A percentile compares a stretch with the other conserved stretches of the same genome.
Evolutionary conservation across 1,284 basidiomycete species (phyloP).

Genomic region (Ustilago vetiveriae): DNA sequence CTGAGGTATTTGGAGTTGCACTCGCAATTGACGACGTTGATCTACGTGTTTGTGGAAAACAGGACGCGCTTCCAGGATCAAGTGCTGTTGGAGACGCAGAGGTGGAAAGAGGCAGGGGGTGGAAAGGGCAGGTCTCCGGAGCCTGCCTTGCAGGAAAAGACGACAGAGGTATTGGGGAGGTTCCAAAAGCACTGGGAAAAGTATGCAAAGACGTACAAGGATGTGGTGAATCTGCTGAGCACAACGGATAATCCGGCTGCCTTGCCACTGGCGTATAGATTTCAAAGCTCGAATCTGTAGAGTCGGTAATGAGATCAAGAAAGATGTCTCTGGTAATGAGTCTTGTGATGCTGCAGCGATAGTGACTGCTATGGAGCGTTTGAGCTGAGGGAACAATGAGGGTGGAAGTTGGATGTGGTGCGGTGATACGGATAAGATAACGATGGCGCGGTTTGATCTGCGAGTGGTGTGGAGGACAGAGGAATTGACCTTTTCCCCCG

Average conservation of each 20-base stretch:
- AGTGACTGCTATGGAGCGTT: too few species aligned
- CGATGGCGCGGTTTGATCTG: neutral
- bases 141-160: conserved; percentile 29
- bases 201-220: conserved; percentile 59
- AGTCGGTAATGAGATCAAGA: too few species aligned
- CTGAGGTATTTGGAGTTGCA: conserved; percentile 57
- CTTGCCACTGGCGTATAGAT: conserved; percentile 59
- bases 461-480: neutral
- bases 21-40: conserved; percentile 53
- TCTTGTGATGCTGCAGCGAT: too few species aligned
- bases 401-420: neutral
- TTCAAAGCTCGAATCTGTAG: conserved; percentile 54
- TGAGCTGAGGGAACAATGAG: too few species aligned
- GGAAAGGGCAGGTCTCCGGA: conserved; percentile 24
- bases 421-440: neutral
- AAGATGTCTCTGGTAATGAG: too few species aligned
- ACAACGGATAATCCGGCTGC: conserved; percentile 66
- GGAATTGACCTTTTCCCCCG: conserved; percentile 3
- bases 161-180: conserved; percentile 38
- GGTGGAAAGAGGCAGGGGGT: conserved; percentile 41
- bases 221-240: conserved; percentile 62
- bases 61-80: conserved; percentile 54
- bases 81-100: conserved; percentile 48
- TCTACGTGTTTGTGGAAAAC: conserved; percentile 59
- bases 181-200: conserved; percentile 60